Conservation (phyloP, 495 filamentous ascomycete species). For the Aspergillus sparsus region DNA sequence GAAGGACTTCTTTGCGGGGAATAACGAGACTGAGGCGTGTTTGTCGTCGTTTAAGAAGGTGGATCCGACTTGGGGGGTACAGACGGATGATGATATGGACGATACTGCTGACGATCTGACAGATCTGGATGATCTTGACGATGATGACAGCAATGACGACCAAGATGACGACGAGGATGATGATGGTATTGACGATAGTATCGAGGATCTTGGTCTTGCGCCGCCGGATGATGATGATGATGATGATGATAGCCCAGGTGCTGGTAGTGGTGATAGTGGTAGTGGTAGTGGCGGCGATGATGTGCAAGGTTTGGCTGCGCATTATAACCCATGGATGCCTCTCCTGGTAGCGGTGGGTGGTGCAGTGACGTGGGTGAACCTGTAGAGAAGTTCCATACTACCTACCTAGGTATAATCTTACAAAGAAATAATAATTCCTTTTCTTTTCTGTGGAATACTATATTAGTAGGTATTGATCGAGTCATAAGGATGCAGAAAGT, state of each 20-base stretch:
- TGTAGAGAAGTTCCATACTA: too few relatives aligned
- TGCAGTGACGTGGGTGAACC: too few relatives aligned
- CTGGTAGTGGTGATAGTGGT: too few relatives aligned
- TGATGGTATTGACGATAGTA: neutral
- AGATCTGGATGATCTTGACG: neutral
- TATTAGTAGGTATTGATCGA: too few relatives aligned
- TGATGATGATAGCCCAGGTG: neutral
- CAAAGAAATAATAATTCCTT: too few relatives aligned
- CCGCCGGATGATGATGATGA: neutral
- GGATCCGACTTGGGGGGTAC: neutral
- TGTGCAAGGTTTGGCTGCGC: too few relatives aligned
- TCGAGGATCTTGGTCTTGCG: neutral
- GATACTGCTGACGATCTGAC: neutral
- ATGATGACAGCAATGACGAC: neutral
- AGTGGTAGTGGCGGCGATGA: too few relatives aligned
- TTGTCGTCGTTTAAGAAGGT: neutral
- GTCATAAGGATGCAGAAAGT: too few relatives aligned
- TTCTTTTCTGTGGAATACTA: too few relatives aligned
- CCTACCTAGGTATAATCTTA: too few relatives aligned
- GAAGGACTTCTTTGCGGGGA: neutral
- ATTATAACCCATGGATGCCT: too few relatives aligned
- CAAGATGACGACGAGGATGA: neutral
- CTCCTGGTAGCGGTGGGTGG: too few relatives aligned
- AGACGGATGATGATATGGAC: neutral
- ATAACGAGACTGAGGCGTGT: constrained; percentile 3